A percentile compares a stretch with the other conserved stretches of the same genome.
phyloP scores from a whole-genome alignment of 306 rosid genomes.

The Acacia confusa region DNA sequence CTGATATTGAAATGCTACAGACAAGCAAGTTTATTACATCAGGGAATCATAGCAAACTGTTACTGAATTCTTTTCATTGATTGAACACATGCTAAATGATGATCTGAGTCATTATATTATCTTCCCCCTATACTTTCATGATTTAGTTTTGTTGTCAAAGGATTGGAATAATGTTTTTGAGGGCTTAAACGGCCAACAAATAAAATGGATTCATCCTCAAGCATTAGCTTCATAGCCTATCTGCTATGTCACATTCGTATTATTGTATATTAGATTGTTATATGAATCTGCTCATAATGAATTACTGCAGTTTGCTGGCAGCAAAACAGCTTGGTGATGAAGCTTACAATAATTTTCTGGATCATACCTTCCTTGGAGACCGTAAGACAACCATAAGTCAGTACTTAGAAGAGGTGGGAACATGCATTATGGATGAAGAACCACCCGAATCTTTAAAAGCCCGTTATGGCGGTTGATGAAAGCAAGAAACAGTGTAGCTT shows the following conservation, averaged over 20 bases:
- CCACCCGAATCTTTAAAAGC: slow-evolving; percentile 45
- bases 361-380: slow-evolving; percentile 46
- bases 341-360: slow-evolving; percentile 46
- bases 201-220: neutral
- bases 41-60: neutral
- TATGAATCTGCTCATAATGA: neutral
- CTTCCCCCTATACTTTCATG: neutral
- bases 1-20: neutral
- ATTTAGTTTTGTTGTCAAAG: neutral
- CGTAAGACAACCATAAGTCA: slow-evolving; percentile 44
- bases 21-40: neutral
- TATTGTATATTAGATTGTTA: neutral
- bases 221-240: slow-evolving; percentile 12
- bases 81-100: neutral
- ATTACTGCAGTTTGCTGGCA: slow-evolving; percentile 40
- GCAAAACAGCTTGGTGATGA: slow-evolving; percentile 45
- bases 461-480: slow-evolving; percentile 46
- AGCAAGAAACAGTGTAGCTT: neutral
- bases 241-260: too few species aligned
- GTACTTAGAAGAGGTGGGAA: slow-evolving; percentile 39
- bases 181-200: neutral
- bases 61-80: neutral
- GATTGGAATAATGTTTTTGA: neutral
- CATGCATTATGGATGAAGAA: slow-evolving; percentile 43
- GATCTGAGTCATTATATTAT: neutral